These are phyloP conservation scores for Rubia tinctorum DNA, from an alignment of 305 asterid genomes.

Conservation along the genomic window DNA sequence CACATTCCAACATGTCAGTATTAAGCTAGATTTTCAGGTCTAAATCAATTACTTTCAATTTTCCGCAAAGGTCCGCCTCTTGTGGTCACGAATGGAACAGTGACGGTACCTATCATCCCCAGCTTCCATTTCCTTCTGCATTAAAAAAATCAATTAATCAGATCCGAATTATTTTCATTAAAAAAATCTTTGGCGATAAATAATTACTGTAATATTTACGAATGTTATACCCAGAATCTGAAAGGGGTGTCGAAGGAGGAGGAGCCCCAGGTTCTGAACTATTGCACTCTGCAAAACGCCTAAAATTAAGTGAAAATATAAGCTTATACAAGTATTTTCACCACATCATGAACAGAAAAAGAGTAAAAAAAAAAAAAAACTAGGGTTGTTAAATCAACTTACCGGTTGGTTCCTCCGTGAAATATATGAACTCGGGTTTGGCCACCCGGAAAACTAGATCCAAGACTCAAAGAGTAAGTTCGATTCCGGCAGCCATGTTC, in stretches of 20 bases:
- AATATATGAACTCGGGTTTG: conserved; percentile 9
- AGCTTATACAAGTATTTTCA: neutral
- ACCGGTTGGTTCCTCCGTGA: neutral
- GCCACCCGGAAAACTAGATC: neutral
- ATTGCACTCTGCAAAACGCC: conserved; percentile 15
- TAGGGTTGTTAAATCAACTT: neutral
- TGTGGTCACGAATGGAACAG: conserved; percentile 55
- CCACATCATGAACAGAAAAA: neutral
- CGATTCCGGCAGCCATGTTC: neutral
- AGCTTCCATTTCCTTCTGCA: conserved; percentile 61
- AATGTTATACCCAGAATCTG: conserved; percentile 39
- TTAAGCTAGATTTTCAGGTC: too few species aligned
- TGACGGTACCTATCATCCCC: conserved; percentile 46
- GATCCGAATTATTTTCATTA: too few species aligned
- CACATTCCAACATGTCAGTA: neutral
- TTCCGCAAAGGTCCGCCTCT: conserved; percentile 66
- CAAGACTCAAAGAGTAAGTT: neutral
- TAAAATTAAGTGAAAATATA: neutral
- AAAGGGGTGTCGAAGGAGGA: conserved; percentile 47
- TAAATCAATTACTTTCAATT: conserved; percentile 39
- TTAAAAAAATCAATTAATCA: neutral
- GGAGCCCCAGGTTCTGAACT: conserved; percentile 42
- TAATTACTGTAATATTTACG: too few species aligned
- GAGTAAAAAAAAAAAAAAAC: neutral
- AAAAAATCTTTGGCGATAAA: too few species aligned